Evolutionary conservation across 1,284 basidiomycete species (phyloP).

Genomic region (Irpex sp.): DNA sequence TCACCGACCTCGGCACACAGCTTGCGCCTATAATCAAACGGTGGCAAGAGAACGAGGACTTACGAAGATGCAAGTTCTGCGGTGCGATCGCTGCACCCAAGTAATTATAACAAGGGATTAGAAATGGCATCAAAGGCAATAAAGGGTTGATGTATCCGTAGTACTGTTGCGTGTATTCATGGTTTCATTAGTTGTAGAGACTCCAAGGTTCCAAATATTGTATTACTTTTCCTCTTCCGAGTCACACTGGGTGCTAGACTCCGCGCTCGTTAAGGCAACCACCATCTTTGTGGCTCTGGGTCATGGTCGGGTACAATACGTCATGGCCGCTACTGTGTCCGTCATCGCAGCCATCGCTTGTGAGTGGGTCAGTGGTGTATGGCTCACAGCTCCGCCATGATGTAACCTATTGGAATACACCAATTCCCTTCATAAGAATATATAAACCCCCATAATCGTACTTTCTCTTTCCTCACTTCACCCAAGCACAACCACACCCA

Average conservation of each 20-base stretch:
- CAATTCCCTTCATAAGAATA: too few species aligned
- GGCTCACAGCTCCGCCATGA: background rate
- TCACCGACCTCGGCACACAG: conserved; percentile 90
- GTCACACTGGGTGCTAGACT: background rate
- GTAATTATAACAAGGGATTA: conserved; percentile 26
- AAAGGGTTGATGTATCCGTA: background rate
- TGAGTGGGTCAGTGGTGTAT: background rate
- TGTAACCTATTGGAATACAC: background rate
- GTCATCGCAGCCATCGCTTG: background rate
- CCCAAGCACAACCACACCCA: background rate
- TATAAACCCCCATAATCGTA: background rate
- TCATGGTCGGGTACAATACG: background rate
- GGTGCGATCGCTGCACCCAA: conserved; percentile 65
- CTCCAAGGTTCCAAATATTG: too few species aligned
- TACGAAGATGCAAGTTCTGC: conserved; percentile 71
- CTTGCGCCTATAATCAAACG: conserved; percentile 87
- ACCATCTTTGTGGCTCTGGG: background rate
- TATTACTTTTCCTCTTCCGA: too few species aligned
- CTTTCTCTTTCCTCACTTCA: background rate
- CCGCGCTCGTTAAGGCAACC: background rate
- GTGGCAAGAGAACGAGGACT: conserved; percentile 63
- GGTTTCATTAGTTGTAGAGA: too few species aligned
- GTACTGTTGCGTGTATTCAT: background rate
- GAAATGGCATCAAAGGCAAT: background rate
- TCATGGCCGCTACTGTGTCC: background rate